Percentiles rank a stretch among this genome's conserved stretches.
phyloP scores from a whole-genome alignment of 2,329 filamentous ascomycete species.

The Trichoderma aggressivum region DNA sequence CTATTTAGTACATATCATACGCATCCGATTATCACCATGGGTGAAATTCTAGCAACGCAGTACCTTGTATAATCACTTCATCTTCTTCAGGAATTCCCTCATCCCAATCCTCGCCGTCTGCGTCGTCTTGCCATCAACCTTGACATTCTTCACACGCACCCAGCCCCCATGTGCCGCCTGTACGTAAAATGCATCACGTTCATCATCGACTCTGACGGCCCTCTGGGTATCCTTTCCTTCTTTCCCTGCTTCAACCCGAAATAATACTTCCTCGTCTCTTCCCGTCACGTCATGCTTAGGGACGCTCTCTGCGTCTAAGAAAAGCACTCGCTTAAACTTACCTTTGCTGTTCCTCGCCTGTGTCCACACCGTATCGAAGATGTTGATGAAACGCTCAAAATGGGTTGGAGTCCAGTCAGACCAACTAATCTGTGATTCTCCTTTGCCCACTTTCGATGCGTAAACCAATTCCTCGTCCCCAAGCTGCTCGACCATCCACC shows the following conservation, averaged over 20 bases:
- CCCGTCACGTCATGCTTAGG: constrained; percentile 19
- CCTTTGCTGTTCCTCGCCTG: constrained; percentile 28
- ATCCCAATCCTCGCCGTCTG: constrained; percentile 28
- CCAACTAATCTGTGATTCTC: constrained; percentile 63
- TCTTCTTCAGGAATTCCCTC: constrained; percentile 12
- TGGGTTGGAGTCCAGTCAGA: constrained; percentile 47
- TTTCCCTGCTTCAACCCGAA: constrained; percentile 17
- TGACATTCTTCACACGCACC: constrained; percentile 31
- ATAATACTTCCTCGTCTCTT: constrained; percentile 17
- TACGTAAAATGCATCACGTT: constrained; percentile 25
- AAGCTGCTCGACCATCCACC: constrained; percentile 26
- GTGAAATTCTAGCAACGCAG: neutral
- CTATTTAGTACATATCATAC: neutral
- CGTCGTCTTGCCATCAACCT: constrained; percentile 34
- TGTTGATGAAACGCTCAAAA: constrained; percentile 54
- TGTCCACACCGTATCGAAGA: constrained; percentile 67
- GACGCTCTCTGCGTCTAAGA: constrained; percentile 34
- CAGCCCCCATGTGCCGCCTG: constrained; percentile 21
- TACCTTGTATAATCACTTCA: neutral
- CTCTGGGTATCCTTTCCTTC: neutral
- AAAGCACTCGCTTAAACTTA: constrained; percentile 36
- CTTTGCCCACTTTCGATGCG: constrained; percentile 70
- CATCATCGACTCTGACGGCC: constrained; percentile 19
- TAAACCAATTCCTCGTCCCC: constrained; percentile 35
- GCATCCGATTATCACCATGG: neutral